Evolutionary conservation across 1,284 basidiomycete species (phyloP).

Genomic region (Kwoniella shivajii): DNA sequence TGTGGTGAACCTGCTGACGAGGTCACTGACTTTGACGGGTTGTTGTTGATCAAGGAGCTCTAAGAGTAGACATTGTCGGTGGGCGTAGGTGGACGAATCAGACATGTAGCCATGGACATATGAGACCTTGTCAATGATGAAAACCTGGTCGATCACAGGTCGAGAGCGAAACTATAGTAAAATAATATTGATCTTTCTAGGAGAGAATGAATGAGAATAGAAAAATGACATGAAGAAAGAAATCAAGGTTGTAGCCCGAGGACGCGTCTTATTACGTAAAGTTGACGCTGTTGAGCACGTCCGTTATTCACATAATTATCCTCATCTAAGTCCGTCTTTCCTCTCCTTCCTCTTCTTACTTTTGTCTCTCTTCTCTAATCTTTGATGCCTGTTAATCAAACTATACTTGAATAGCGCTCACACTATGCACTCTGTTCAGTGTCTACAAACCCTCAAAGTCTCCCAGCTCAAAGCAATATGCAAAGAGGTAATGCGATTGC

Average conservation of each 20-base stretch:
- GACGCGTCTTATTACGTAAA: neutral
- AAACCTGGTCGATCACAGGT: no score
- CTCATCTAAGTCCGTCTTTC: neutral
- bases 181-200: no score
- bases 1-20: no score
- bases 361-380: neutral
- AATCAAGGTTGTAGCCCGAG: no score
- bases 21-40: no score
- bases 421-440: conserved; percentile 7
- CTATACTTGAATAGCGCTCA: no score
- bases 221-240: neutral
- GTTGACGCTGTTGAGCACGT: neutral
- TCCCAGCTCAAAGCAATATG: conserved; percentile 33
- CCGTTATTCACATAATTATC: neutral
- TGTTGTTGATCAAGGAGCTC: neutral
- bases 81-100: neutral
- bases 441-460: conserved; percentile 28
- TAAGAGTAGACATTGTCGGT: neutral
- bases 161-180: no score
- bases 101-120: conserved; percentile 4
- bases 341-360: neutral
- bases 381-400: no score
- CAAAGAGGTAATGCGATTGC: conserved; percentile 27
- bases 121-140: no score
- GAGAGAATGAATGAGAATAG: neutral